Evolutionary conservation across 2,329 filamentous ascomycete genomes (phyloP), one percentile per base, ranked within the genome.

Genomic region (Colletotrichum limetticola): DNA sequence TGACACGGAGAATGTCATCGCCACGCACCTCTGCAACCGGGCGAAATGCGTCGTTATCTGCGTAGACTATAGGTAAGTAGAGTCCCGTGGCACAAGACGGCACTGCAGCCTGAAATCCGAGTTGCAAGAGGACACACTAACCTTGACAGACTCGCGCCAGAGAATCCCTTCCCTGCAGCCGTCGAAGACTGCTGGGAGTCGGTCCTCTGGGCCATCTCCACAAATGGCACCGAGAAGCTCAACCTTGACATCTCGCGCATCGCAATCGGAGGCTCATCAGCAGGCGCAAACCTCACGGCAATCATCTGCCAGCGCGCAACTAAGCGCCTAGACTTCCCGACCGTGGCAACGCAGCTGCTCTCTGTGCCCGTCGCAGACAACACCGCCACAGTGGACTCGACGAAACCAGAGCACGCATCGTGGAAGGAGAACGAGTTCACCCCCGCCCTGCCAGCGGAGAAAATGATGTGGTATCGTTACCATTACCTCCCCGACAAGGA

Each of bases 401-500:
- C 66, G 9, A 76, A 68, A 35, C 88, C 71, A 19, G 77, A 72
- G 59, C 88, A 83, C 68, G 76, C 79, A 1, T 86, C 87, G 3
- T 91, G 87, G 83, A 82, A 79, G 19, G 83, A 85, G 57, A 89
- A 88, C 76, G 82, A 89, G 75, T 82, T 85, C 76, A 84, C 85
- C 0, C 85, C 88, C 0, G 87, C 88, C 0, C 82, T 91, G 1
- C 86, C 89, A 0, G 87, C 88, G 0, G 80, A 81, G 3, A 90
- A 91, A 78, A 91, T 91, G 89, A 77, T 88, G 61, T 91, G 89
- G 89, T 91, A 89, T 76, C 83, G 89, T n/a, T 77, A 84, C 22
- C 86, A 89, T 77, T 91, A 91, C 78, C 83, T 91, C 2, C 88
- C 88, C 0, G 80, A 86, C 55, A 68, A 82, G 28, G 77, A 76